Evolutionary conservation across 2,329 filamentous ascomycete genomes (phyloP).

Genomic region (Cladophialophora exuberans): DNA sequence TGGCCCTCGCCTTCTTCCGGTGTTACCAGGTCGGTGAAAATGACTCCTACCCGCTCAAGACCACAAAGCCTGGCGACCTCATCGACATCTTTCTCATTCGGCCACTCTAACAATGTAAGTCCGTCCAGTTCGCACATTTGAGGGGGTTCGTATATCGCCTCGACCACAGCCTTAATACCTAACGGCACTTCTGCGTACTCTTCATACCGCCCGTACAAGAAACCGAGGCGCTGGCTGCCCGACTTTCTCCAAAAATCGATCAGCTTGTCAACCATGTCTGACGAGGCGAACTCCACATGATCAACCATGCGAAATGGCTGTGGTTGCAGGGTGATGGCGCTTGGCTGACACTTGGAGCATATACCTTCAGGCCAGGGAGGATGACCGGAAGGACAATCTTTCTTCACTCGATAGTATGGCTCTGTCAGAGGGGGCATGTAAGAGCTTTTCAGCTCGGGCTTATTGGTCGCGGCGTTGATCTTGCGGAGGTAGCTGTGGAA

Average conservation of each 20-base stretch:
- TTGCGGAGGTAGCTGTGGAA: constrained; percentile 95
- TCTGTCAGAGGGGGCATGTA: constrained; percentile 95
- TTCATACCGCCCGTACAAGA: constrained; percentile 85
- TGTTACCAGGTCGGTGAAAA: constrained; percentile 91
- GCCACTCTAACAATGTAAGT: constrained; percentile 81
- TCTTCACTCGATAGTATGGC: constrained; percentile 86
- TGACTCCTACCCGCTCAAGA: constrained; percentile 84
- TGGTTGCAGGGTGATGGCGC: constrained; percentile 91
- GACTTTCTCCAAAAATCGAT: constrained; percentile 90
- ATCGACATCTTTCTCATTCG: constrained; percentile 80
- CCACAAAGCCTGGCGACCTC: constrained; percentile 81
- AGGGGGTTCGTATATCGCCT: constrained; percentile 95
- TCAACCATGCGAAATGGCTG: constrained; percentile 97
- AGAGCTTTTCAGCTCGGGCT: constrained; percentile 87
- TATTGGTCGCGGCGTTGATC: constrained; percentile 94
- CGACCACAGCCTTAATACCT: constrained; percentile 91
- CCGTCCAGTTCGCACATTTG: constrained; percentile 89
- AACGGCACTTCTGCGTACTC: constrained; percentile 92
- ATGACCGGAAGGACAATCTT: constrained; percentile 89
- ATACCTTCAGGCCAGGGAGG: constrained; percentile 94
- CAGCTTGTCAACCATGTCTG: constrained; percentile 82
- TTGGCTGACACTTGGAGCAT: constrained; percentile 97
- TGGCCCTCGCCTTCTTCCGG: constrained; percentile 78
- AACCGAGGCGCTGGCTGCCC: constrained; percentile 82
- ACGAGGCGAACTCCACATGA: constrained; percentile 92